These are phyloP conservation scores for Rhizopogon rudus DNA, from an alignment of 768 basidiomycete species.

Conservation along the genomic window DNA sequence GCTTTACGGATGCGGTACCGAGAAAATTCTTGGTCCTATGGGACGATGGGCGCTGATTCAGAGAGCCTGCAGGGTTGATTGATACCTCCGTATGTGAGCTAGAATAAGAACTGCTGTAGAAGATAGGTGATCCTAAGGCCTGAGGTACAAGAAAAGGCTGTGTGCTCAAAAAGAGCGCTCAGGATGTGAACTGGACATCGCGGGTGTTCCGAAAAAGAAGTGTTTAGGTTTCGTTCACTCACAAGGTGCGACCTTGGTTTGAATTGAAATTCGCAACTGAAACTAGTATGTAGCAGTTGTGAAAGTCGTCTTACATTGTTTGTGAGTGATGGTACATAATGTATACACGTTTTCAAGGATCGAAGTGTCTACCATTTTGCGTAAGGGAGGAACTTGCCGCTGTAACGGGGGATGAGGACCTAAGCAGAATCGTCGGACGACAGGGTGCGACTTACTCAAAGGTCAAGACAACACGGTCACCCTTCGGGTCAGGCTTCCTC, in stretches of 20 bases:
- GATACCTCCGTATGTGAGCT: conserved; percentile 10
- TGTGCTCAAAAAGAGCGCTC: not conserved
- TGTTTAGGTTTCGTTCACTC: not conserved
- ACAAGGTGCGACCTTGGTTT: not conserved
- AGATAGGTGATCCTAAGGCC: conserved; percentile 4
- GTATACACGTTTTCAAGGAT: not conserved
- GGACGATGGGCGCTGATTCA: too few species aligned
- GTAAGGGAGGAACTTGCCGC: conserved; percentile 77
- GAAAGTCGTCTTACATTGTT: not conserved
- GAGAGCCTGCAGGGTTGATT: too few species aligned
- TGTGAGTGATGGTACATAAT: conserved; percentile 1
- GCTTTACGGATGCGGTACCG: too few species aligned
- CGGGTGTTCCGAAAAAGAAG: not conserved
- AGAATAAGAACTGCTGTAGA: conserved; percentile 7
- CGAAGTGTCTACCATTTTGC: conserved; percentile 49
- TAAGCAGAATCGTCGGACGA: not conserved
- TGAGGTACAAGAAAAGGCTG: not conserved
- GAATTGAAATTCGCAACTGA: conserved; percentile 9
- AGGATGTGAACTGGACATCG: not conserved
- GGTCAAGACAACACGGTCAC: conserved; percentile 73
- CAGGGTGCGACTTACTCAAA: conserved; percentile 57
- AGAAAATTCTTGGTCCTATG: too few species aligned
- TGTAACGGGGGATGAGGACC: conserved; percentile 20
- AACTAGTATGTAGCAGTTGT: conserved; percentile 4
- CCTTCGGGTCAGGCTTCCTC: conserved; percentile 70